Evolutionary conservation across 495 filamentous ascomycete genomes (phyloP).

Genomic region (Aspergillus wentii): DNA sequence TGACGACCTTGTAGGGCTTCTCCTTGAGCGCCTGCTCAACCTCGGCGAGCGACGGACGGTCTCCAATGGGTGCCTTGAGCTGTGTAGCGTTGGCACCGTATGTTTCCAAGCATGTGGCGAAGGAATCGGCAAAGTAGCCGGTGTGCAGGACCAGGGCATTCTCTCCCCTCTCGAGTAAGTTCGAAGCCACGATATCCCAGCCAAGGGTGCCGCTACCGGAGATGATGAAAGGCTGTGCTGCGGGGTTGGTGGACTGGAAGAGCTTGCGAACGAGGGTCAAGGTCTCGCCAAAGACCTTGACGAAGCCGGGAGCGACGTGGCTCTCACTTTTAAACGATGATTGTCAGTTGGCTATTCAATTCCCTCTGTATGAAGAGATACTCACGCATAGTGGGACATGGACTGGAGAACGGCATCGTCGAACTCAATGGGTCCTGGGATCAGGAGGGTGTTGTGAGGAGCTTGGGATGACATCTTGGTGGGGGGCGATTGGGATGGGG

Average conservation of each 20-base stretch:
- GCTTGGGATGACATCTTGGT: slow-evolving; percentile 74
- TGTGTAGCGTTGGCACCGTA: slow-evolving; percentile 89
- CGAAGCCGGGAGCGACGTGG: slow-evolving; percentile 84
- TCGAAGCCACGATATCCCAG: slow-evolving; percentile 92
- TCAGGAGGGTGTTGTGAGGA: slow-evolving; percentile 77
- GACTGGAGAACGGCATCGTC: slow-evolving; percentile 94
- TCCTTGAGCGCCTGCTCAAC: slow-evolving; percentile 81
- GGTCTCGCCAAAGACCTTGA: slow-evolving; percentile 85
- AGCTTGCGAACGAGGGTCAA: slow-evolving; percentile 84
- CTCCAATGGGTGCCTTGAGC: slow-evolving; percentile 82
- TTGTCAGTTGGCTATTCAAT: too few species aligned
- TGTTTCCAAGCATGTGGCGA: slow-evolving; percentile 82
- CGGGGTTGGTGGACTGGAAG: slow-evolving; percentile 77
- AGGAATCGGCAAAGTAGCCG: slow-evolving; percentile 96
- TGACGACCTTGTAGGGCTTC: slow-evolving; percentile 88
- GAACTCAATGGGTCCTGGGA: slow-evolving; percentile 97
- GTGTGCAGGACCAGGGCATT: slow-evolving; percentile 89
- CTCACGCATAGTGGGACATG: slow-evolving; percentile 93
- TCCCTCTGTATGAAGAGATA: slow-evolving; percentile 7
- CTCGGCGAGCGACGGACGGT: slow-evolving; percentile 78
- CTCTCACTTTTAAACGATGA: slow-evolving; percentile 80
- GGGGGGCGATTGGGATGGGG: slow-evolving; percentile 5
- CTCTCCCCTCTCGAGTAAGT: slow-evolving; percentile 82
- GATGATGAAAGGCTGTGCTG: slow-evolving; percentile 87
- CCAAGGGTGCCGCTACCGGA: slow-evolving; percentile 93